phyloP scores from a whole-genome alignment of 2,329 filamentous ascomycete genomes.

The Tolypocladium inflatum region DNA sequence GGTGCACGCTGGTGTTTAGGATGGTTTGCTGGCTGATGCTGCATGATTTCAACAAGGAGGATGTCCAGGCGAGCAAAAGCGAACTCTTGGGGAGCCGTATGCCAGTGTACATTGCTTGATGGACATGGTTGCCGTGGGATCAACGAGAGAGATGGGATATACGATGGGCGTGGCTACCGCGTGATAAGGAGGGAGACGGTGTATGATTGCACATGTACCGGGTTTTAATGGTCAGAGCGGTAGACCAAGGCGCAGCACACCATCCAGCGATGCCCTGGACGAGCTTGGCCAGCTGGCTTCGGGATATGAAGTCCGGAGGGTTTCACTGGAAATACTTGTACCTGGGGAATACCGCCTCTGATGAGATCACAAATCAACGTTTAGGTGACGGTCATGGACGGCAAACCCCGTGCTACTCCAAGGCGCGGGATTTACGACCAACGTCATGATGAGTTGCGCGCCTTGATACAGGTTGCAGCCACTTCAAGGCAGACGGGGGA shows the following conservation, averaged over 20 bases:
- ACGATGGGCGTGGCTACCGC: background rate
- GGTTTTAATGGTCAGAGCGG: background rate
- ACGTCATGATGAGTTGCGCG: background rate
- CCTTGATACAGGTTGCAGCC: background rate
- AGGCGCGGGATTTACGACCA: background rate
- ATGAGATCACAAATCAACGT: background rate
- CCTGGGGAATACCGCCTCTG: background rate
- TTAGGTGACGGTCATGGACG: no score
- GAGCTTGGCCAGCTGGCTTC: background rate
- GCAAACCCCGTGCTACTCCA: background rate
- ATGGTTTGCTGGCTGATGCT: conserved; percentile 51
- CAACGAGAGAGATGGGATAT: background rate
- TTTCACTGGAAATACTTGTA: background rate
- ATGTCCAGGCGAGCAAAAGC: conserved; percentile 42
- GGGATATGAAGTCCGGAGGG: background rate
- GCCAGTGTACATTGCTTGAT: conserved; percentile 41
- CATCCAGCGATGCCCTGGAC: background rate
- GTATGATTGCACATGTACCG: background rate
- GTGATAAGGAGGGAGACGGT: background rate
- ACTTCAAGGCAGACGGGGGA: no score
- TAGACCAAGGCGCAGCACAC: background rate
- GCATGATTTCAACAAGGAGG: conserved; percentile 46
- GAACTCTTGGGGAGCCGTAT: conserved; percentile 44
- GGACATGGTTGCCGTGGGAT: background rate
- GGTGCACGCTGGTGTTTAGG: conserved; percentile 44